Percentiles rank a stretch among this genome's conserved stretches.
phyloP scores from a whole-genome alignment of 139 green algal species.

The Marvania coccoides region DNA sequence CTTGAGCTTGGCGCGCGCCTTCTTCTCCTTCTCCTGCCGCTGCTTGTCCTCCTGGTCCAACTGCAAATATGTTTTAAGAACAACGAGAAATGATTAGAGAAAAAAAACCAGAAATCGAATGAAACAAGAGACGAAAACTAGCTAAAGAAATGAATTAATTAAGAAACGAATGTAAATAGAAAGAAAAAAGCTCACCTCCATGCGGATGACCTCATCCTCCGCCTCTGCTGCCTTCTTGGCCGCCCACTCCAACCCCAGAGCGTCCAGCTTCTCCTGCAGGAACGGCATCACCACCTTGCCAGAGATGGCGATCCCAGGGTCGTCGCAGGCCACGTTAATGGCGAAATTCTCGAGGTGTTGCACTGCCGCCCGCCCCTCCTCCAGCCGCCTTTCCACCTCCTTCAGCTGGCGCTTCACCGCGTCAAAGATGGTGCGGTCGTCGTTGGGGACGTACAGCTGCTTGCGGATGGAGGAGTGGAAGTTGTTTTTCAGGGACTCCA shows the following conservation, averaged over 20 bases:
- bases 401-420: constrained; percentile 45
- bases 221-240: constrained; percentile 51
- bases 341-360: constrained; percentile 71
- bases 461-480: constrained; percentile 70
- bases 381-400: constrained; percentile 46
- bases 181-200: constrained; percentile 62
- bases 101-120: neutral
- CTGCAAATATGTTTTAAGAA: no score
- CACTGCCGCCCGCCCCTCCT: constrained; percentile 61
- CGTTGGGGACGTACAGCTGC: constrained; percentile 71
- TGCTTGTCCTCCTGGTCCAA: constrained; percentile 19
- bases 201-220: constrained; percentile 63
- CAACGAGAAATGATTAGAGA: no score
- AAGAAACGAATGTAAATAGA: neutral
- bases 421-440: constrained; percentile 69
- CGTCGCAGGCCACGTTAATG: constrained; percentile 73
- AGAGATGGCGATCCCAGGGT: constrained; percentile 58
- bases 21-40: constrained; percentile 21
- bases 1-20: constrained; percentile 33
- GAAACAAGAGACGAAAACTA: no score
- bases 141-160: no score
- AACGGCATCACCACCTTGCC: constrained; percentile 61
- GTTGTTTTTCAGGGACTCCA: constrained; percentile 13
- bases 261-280: constrained; percentile 61
- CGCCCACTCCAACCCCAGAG: constrained; percentile 40